Base-by-base conservation (phyloP, 345 rosid genomes). In the Arabis hirsuta region DNA sequence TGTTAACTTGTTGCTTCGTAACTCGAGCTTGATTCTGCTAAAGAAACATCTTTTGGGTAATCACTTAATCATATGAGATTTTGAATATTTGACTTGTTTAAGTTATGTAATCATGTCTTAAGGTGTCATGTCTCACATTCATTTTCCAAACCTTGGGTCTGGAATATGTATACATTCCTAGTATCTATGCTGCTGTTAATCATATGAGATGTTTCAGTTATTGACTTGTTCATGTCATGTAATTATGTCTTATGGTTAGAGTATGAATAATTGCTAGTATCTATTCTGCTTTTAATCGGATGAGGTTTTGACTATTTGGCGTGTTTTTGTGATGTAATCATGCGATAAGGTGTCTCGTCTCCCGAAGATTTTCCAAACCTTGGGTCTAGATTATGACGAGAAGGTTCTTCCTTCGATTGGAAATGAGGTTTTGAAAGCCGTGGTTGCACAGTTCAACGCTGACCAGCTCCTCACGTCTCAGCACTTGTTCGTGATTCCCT, bases 391-490 rank as follows among this genome's bases (percentile, higher is more conserved):
- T 81, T 96, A 92, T 46, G 97, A 96, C 57, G 97, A 96, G 76
- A 96, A 92, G 82, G 98, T 96, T 66, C 94, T 96, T n/a, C 99
- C 99, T 13, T 96, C 99, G 0, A 96, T 96, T 32, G 99, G 99
- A 20, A 92, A 96, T 46, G 99, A 96, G 82, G 97, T 96, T 19
- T 70, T 92, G 78, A 96, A 96, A 85, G 85, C 97, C 36, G 98
- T 92, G 6, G 97, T 96, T 10, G 98, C 98, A 16, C 98, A 94
- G 74, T 90, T 92, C 85, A 96, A 96, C 78, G 99, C 99, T 3
- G 99, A 96, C 66, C 99, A 96, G 79, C 98, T 96, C n/a, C 94
- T 96, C 22, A 96, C 99, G 99, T 96, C 42, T 96, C 99, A 2
- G 95, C 94, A 0, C 66, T 92, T 72, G 97, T 96, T 26, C 84